Conservation (phyloP, 208 protist genomes). For the Naegleria fowleri region DNA sequence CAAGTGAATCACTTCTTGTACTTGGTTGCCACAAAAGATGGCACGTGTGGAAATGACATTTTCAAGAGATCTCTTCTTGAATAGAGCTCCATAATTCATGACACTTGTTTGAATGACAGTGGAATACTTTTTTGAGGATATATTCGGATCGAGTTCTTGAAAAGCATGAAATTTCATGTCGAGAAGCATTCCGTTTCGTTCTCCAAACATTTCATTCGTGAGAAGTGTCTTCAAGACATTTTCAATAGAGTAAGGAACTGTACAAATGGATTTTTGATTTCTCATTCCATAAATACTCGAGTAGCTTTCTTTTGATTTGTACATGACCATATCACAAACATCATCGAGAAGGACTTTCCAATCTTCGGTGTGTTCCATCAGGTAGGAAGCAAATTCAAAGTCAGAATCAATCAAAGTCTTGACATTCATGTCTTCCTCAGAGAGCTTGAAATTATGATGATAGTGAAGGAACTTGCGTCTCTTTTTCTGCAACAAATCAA, state of each 20-base stretch:
- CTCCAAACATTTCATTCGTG: neutral
- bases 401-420: neutral
- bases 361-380: neutral
- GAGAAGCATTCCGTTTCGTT: neutral
- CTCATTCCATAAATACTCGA: neutral
- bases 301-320: neutral
- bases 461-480: neutral
- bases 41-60: neutral
- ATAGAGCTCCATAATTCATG: neutral
- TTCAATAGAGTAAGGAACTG: neutral
- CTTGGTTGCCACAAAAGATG: neutral
- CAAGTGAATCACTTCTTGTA: neutral
- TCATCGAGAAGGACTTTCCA: neutral
- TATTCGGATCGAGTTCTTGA: neutral
- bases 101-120: neutral
- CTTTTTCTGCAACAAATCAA: neutral
- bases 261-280: neutral
- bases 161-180: neutral
- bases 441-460: neutral
- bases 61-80: neutral
- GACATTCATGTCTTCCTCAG: neutral
- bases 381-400: neutral
- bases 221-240: neutral
- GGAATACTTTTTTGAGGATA: neutral
- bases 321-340: neutral